Base-by-base conservation (phyloP, 192 early-diverging fungal species). In the Coemansia sp. region DNA sequence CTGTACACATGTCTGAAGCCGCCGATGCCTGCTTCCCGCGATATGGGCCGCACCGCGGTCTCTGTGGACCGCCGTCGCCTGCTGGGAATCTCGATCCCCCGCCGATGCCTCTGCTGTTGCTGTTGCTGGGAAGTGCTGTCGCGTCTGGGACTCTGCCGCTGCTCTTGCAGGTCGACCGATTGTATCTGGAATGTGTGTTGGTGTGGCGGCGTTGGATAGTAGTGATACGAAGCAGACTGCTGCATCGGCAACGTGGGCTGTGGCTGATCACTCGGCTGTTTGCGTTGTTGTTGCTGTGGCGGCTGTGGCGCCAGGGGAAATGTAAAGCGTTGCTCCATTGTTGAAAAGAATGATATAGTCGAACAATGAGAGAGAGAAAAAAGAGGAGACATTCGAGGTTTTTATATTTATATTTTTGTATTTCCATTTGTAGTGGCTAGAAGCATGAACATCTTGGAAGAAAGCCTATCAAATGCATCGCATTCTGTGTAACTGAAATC, bases 11-110 rank as follows among this genome's bases (percentile, higher is more conserved):
- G 55, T 25, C 22, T n/a, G 50, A 54, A 68, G 9, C 66, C 66
- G 46, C 72, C 72, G 34, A 74, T 74, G 1, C 66, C 66, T 0
- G 72, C 61, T 0, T 25, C 42, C 6, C 72, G 61, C 2, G 35
- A 29, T 17, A 33, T 29, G 0, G 65, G 60, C 2, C 32, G 45
- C 7, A 67, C 14, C n/a, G 36, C 38, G 0, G 46, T 42, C 43
- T 72, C 59, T 46, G 55, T 35, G 10, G n/a, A 25, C 1, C 52
- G 43, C 8, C 55, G 35, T 53, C 19, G 33, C 22, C 59, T 35
- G 2, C 32, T 32, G 10, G 70, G 63, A 20, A 72, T 66, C 15
- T 72, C 63, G 6, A 66, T 52, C 33, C 63, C 38, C 3, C 23
- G 49, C n/a, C 29, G 29, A 48, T 33, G 7, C 29, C 53, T 40